Evolutionary conservation across 164 flowering plant species (phyloP), one percentile per base, ranked within the genome.

Genomic region (Nymphaea thermarum): DNA sequence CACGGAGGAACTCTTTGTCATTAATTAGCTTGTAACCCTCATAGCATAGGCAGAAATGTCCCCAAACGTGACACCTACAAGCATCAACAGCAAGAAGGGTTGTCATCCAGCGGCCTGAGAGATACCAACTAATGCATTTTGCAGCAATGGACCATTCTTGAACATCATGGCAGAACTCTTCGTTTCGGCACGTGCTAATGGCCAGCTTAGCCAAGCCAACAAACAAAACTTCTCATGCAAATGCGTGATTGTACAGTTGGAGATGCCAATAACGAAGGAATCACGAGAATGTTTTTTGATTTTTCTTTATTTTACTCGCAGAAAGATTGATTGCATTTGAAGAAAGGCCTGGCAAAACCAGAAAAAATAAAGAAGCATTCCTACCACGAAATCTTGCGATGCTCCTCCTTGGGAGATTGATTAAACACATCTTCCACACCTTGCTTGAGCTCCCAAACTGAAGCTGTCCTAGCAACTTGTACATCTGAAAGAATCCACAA

Each of bases 1-100:
- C 41, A 36, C 65, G 67, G 43, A 93, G 76, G 59, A 63, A 51
- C 6, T 74, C 85, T 16, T 73, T 78, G 68, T 88, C 91, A 44
- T 53, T 67, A 17, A 87, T 36, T 53, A 90, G 81, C 81, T 85
- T 88, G 67, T 80, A 78, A 63, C 85, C 86, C 16, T 80, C 75
- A 76, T 74, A 89, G 71, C 77, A 79, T 57, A 93, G 74, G 81
- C 98, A 93, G 75, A 93, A 93, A 72, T 87, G 96, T 3, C 89
- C 85, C 96, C 98, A 93, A 3, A 90, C 89, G 72, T 86, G 92
- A 15, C 83, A 71, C 96, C 96, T 90, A 44, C 79, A 82, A 17
- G 43, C 15, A 36, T 1, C 5, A 55, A 25, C 36, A 18, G 11
- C 11, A 25, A 6, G 36, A 36, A 55, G 60, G 12, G 16, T 55